Percentiles rank a stretch among this genome's conserved stretches.
Evolutionary conservation across 2,329 filamentous ascomycete genomes (phyloP).

Genomic region (Monosporascus sp.): DNA sequence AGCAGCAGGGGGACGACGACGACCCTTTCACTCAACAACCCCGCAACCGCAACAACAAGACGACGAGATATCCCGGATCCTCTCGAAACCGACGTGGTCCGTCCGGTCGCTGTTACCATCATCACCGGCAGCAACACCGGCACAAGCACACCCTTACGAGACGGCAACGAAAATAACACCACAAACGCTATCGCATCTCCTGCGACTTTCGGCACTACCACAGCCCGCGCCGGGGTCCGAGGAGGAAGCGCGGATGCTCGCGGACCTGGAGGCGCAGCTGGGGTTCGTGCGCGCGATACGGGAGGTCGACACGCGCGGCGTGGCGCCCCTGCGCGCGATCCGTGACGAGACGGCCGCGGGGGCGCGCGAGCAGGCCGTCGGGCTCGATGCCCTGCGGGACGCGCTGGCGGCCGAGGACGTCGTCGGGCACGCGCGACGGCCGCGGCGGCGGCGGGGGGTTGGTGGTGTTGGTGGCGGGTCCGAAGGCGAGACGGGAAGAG

Average conservation of each 20-base stretch:
- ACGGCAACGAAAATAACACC: conserved; percentile 48
- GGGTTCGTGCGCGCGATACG: conserved; percentile 89
- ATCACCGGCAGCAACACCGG: conserved; percentile 21
- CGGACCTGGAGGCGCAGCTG: conserved; percentile 73
- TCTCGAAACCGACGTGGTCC: conserved; percentile 76
- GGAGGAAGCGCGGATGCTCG: conserved; percentile 60
- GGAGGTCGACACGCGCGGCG: conserved; percentile 63
- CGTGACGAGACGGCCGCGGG: conserved; percentile 68
- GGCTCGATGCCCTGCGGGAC: conserved; percentile 48
- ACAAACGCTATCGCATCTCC: conserved; percentile 71
- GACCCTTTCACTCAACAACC: neutral
- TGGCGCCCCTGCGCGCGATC: conserved; percentile 71
- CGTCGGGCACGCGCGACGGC: conserved; percentile 46
- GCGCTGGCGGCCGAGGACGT: conserved; percentile 56
- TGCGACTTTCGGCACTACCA: conserved; percentile 84
- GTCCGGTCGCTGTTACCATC: conserved; percentile 65
- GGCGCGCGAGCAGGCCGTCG: conserved; percentile 51
- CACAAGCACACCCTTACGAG: neutral
- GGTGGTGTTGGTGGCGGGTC: conserved; percentile 2
- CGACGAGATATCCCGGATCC: conserved; percentile 36
- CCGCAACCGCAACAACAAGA: neutral
- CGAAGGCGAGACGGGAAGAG: neutral
- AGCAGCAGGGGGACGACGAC: neutral
- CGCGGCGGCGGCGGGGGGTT: conserved; percentile 13
- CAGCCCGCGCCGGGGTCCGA: conserved; percentile 57